Percentiles rank a stretch among this genome's conserved stretches.
These are phyloP conservation scores for Panicum virgatum DNA, from an alignment of 202 grass and related monocot species.

Conservation along the genomic window DNA sequence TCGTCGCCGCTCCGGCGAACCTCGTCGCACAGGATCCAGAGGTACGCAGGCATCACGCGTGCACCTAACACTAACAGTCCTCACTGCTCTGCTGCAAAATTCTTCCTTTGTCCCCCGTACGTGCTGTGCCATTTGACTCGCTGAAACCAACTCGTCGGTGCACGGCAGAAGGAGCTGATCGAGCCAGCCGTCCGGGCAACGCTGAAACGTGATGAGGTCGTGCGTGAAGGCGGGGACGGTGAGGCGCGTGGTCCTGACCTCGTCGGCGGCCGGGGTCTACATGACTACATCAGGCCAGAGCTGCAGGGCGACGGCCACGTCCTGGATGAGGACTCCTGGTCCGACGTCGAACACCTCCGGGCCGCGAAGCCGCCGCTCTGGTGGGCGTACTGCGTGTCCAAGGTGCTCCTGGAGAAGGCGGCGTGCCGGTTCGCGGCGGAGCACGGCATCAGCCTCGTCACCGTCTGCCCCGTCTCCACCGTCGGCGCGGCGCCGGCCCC, in stretches of 20 bases:
- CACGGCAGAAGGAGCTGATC: slow-evolving; percentile 58
- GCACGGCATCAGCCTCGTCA: slow-evolving; percentile 55
- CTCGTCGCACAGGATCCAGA: slow-evolving; percentile 36
- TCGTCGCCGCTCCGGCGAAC: slow-evolving; percentile 73
- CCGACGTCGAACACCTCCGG: slow-evolving; percentile 55
- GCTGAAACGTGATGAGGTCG: slow-evolving; percentile 73
- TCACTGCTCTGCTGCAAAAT: no score
- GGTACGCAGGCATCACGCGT: slow-evolving; percentile 32
- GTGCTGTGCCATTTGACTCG: no score
- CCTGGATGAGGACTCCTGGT: slow-evolving; percentile 63
- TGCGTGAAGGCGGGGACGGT: slow-evolving; percentile 64
- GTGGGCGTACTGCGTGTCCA: background rate
- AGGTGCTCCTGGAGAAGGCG: background rate
- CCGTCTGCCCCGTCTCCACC: slow-evolving; percentile 31
- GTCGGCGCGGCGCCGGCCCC: slow-evolving; percentile 34
- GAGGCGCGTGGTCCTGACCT: slow-evolving; percentile 68
- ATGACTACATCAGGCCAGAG: slow-evolving; percentile 26
- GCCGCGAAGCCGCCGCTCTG: background rate
- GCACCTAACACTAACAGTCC: no score
- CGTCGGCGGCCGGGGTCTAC: slow-evolving; percentile 46
- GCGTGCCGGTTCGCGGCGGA: background rate
- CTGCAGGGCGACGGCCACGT: slow-evolving; percentile 54
- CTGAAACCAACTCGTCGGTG: no score
- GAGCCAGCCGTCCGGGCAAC: slow-evolving; percentile 49
- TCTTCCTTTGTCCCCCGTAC: no score